A percentile compares a stretch with the other conserved stretches of the same genome.
Evolutionary conservation across 2,329 filamentous ascomycete species (phyloP).

Genomic region (Fusarium agapanthi): DNA sequence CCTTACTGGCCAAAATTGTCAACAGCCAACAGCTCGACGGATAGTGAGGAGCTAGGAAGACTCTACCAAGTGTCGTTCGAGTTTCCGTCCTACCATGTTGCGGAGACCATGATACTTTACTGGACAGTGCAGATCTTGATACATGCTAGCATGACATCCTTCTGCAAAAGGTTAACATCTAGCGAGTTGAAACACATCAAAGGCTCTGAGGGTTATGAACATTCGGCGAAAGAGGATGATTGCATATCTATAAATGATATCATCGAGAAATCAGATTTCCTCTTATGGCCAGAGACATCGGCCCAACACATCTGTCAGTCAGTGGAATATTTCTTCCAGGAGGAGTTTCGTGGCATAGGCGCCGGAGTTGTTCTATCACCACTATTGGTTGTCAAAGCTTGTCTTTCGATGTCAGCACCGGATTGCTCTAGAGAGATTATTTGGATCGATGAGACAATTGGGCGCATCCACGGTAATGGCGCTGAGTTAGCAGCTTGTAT

Average conservation of each 20-base stretch:
- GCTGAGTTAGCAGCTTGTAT: background rate
- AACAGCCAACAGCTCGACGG: background rate
- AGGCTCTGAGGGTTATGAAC: accelerated
- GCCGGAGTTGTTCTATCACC: background rate
- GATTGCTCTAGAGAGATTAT: background rate
- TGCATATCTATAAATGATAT: accelerated
- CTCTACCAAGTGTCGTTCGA: background rate
- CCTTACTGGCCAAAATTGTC: background rate
- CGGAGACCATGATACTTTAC: background rate
- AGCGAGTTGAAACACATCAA: accelerated
- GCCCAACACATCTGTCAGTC: background rate
- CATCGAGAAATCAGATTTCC: no score
- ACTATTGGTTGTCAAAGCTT: background rate
- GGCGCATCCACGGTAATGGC: background rate
- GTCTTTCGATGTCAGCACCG: background rate
- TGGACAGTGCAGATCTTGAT: background rate
- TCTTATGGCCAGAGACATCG: background rate
- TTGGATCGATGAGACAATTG: background rate
- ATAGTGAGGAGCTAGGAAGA: background rate
- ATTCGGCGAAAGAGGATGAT: accelerated
- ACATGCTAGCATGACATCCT: background rate
- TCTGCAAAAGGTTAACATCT: accelerated
- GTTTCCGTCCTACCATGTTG: background rate
- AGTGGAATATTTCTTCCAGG: background rate
- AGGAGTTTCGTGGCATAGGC: background rate